These are phyloP conservation scores for Teratosphaeria destructans DNA, from an alignment of 2,329 filamentous ascomycete species.

Conservation along the genomic window DNA sequence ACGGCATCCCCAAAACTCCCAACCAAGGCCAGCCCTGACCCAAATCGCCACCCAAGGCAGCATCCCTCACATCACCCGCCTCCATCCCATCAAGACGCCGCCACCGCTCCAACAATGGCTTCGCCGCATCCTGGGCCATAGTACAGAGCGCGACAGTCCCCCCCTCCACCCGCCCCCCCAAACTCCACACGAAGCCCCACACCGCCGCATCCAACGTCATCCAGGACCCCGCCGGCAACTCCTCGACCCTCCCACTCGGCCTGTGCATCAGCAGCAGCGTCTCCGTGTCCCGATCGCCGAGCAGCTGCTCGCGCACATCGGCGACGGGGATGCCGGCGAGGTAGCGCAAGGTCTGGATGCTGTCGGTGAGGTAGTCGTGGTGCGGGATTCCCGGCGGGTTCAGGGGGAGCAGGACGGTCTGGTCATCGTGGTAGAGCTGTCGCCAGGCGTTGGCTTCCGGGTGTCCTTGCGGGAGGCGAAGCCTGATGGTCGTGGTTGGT, in stretches of 20 bases:
- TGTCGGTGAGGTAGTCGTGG: neutral
- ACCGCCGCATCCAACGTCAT: neutral
- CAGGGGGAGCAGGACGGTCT: neutral
- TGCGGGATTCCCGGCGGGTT: neutral
- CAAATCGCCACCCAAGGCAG: no score
- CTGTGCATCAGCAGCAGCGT: neutral
- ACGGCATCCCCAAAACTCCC: no score
- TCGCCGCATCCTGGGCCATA: no score
- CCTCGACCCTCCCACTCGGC: neutral
- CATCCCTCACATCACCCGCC: no score
- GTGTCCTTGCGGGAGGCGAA: neutral
- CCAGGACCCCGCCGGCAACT: neutral
- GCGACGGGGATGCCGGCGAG: neutral
- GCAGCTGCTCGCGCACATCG: neutral
- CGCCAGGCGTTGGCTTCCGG: neutral
- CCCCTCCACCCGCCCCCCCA: no score
- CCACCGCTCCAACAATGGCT: no score
- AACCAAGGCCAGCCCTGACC: no score
- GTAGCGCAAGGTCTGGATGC: neutral
- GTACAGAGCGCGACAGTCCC: no score
- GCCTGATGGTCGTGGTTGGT: neutral
- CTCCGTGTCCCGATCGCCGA: neutral
- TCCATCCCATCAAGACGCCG: no score
- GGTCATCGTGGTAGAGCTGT: neutral
- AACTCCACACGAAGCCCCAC: no score